phyloP scores from a whole-genome alignment of 176 grass and related monocot species.

The Oryza meridionalis region DNA sequence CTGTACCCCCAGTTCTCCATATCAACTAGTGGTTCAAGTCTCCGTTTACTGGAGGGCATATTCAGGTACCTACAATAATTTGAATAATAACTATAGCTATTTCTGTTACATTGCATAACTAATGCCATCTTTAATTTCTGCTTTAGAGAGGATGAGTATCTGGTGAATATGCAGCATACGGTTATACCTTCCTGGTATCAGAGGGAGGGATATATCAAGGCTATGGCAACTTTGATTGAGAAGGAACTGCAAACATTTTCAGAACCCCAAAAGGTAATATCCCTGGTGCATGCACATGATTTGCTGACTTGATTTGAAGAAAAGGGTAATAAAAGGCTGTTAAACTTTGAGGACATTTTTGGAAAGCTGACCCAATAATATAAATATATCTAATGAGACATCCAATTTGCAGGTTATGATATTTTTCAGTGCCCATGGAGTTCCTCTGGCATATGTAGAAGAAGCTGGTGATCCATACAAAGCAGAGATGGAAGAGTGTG shows the following conservation, averaged over 20 bases:
- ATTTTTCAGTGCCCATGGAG: constrained; percentile 99
- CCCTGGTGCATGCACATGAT: constrained; percentile 3
- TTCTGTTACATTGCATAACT: constrained; percentile 18
- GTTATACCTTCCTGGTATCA: constrained; percentile 99
- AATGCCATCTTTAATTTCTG: constrained; percentile 30
- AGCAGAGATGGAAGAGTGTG: constrained; percentile 66
- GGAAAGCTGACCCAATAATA: neutral
- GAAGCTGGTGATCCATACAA: constrained; percentile 53
- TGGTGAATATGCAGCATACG: constrained; percentile 99
- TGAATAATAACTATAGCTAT: neutral
- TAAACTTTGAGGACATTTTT: constrained; percentile 17
- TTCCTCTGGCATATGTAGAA: constrained; percentile 96
- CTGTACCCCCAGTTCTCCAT: constrained; percentile 99
- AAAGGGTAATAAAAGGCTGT: constrained; percentile 1
- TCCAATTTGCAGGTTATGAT: constrained; percentile 79
- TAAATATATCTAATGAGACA: constrained; percentile 21
- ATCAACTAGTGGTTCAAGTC: constrained; percentile 98
- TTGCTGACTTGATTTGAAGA: constrained; percentile 10
- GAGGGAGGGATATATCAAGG: constrained; percentile 98
- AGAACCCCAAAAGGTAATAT: constrained; percentile 68
- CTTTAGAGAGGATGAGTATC: constrained; percentile 94
- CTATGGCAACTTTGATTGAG: constrained; percentile 95
- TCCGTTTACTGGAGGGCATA: constrained; percentile 96
- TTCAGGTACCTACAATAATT: constrained; percentile 67
- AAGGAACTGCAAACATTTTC: constrained; percentile 81